phyloP scores from a whole-genome alignment of 805 yeast genomes.

The Kregervanrija delftensis region DNA sequence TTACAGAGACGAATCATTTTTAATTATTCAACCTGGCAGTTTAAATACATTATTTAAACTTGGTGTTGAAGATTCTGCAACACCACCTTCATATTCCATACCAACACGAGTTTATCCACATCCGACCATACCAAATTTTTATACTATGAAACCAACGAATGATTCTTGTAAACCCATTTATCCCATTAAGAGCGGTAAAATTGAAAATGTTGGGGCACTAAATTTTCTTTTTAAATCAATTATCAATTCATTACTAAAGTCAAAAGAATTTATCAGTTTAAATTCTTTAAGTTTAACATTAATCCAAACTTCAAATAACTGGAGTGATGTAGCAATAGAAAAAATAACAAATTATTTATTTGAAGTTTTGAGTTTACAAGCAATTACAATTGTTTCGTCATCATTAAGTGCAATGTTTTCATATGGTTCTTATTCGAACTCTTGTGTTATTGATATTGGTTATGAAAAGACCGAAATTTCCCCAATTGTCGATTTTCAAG shows the following conservation, averaged over 20 bases:
- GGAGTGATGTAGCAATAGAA: conserved; percentile 69
- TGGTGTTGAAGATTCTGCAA: conserved; percentile 68
- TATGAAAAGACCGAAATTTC: conserved; percentile 64
- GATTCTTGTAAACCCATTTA: conserved; percentile 28
- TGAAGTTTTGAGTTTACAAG: conserved; percentile 66
- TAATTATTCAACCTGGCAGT: conserved; percentile 77
- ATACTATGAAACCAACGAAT: background rate
- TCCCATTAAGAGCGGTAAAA: conserved; percentile 61
- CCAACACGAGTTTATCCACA: conserved; percentile 61
- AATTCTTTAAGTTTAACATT: conserved; percentile 59
- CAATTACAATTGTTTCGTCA: conserved; percentile 61
- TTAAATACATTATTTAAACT: conserved; percentile 65
- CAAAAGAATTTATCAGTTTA: conserved; percentile 10
- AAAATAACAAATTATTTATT: conserved; percentile 65
- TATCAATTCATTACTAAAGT: conserved; percentile 40
- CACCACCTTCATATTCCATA: conserved; percentile 68
- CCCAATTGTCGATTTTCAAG: conserved; percentile 72
- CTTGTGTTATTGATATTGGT: conserved; percentile 79
- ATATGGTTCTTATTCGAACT: conserved; percentile 53
- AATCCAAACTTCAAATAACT: conserved; percentile 51
- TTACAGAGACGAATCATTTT: conserved; percentile 27
- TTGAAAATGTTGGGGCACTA: conserved; percentile 65
- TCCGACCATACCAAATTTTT: background rate
- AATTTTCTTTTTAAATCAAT: conserved; percentile 49
- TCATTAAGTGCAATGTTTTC: conserved; percentile 71